These are phyloP conservation scores for Yamadazyma kanchanaburiensis DNA, from an alignment of 1,139 yeast genomes.

Conservation along the genomic window DNA sequence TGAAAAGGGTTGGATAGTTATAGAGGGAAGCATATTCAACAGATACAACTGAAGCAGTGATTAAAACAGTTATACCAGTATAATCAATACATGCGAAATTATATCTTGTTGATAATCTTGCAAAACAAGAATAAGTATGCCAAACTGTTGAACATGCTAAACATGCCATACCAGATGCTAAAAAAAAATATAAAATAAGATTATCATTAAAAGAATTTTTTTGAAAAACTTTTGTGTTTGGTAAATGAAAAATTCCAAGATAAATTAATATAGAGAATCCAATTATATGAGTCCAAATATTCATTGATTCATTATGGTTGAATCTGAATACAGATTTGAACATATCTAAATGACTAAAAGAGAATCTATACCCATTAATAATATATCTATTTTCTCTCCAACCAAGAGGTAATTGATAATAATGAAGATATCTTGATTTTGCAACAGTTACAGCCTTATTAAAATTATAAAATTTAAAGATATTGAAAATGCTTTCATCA, in stretches of 20 bases:
- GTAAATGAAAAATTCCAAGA: constrained; percentile 59
- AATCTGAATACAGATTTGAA: constrained; percentile 51
- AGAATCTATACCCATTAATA: constrained; percentile 80
- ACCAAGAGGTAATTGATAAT: constrained; percentile 83
- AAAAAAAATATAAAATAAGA: constrained; percentile 57
- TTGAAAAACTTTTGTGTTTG: constrained; percentile 44
- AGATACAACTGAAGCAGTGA: constrained; percentile 85
- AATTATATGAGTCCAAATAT: constrained; percentile 87
- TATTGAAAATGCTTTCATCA: constrained; percentile 31
- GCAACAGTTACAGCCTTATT: constrained; percentile 60
- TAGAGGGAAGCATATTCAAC: constrained; percentile 80
- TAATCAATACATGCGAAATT: constrained; percentile 92
- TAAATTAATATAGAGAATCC: constrained; percentile 64
- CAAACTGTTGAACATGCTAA: constrained; percentile 75
- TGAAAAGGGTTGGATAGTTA: constrained; percentile 50
- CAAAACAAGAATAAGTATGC: constrained; percentile 89
- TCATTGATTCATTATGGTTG: constrained; percentile 83
- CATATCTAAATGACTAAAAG: constrained; percentile 60
- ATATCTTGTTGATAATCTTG: constrained; percentile 59
- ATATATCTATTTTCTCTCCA: constrained; percentile 94
- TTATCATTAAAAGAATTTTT: constrained; percentile 46
- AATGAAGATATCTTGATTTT: constrained; percentile 58
- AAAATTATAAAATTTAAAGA: constrained; percentile 54
- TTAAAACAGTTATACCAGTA: constrained; percentile 87
- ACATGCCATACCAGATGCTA: constrained; percentile 74